Evolutionary conservation across 495 filamentous ascomycete genomes (phyloP), one percentile per base, ranked within the genome.

Genomic region (Evernia prunastri): DNA sequence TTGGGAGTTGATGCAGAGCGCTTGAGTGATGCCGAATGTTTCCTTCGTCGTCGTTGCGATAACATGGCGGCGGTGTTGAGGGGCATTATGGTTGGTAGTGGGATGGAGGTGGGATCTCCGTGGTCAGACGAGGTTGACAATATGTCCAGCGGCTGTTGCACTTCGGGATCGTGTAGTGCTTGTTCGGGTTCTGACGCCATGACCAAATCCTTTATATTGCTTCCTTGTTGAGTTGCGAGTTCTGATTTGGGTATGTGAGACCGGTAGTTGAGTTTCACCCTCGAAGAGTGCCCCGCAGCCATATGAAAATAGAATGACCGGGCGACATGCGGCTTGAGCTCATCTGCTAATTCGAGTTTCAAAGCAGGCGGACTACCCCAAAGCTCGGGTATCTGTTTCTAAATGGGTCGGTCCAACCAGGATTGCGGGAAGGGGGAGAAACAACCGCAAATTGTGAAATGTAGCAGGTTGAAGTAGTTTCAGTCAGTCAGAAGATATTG

Each of bases 1-100:
- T 82, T 87, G 68, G 87, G 83, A 67, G 84, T 88, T 68, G 89
- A 87, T 66, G 82, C 76, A 64, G 86, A 84, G 67, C 82, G 80
- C 75, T 86, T 85, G 67, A 90, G 62, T 15, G 67, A 42, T 35
- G 63, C 57, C 39, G 67, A 65, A 39, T 54, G 60, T 56, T 67
- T 69, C 33, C 67, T 63, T 35, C 67, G 67, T 25, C 64, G 68
- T 58, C 65, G 64, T 56, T 61, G 62, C 33, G 67, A 69, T 27
- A 59, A 43, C 39, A 67, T 65, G 15, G 59, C 61, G 49, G 63
- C 58, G 18, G 61, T 56, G 9, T 57, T 60, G 31, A 62, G 62
- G 58, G 67, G 60, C 56, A 69, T 58, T 57, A 67, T 67, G 33
- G 51, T 63, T 23, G 63, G 67, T 56, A 65, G 62, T 40, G 63